Evolutionary conservation across 805 yeast species (phyloP), one percentile per base, ranked within the genome.

Genomic region (Wickerhamiella occidentalis): DNA sequence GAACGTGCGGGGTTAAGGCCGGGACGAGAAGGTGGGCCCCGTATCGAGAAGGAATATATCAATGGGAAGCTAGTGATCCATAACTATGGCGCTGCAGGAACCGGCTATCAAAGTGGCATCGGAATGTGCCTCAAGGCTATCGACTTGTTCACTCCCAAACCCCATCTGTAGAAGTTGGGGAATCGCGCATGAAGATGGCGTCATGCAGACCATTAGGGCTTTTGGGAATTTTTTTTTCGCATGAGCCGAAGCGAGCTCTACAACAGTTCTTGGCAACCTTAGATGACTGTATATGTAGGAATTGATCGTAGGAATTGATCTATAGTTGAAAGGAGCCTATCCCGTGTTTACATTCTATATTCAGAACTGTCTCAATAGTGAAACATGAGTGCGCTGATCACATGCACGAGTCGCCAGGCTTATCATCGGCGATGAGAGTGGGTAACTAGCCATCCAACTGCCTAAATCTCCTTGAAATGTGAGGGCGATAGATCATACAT

Each of bases 1-100:
- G 79, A 76, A 36, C 83, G 75, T 1, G 79, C 87, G 6, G 94
- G 94, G 0, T 68, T 82, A 41, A 73, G 95, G 54, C 95, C 94
- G 5, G 70, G 80, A 35, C 73, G 94, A 59, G 71, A 75, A 37
- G 92, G 88, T 12, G 94, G 94, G 3, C 78, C 75, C 5, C 69
- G 94, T 47, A 75, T 85, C 40, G 92, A 82, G 59, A 61, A 64
- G 40, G 82, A 80, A 56, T 52, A 49, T 3, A 51, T 57, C 9
- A 67, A 63, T 9, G 76, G 72, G 2, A 66, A 68, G 48, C 50
- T 69, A 1, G 58, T 80, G 15, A 69, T 85, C 19, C 94, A 85
- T 60, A 79, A 81, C 62, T 80, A 81, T 57, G 92, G 92, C 2
- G 82, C 85, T 26, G 85, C 78, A 7, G 86, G 86, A 26, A 77